Evolutionary conservation across 345 rosid genomes (phyloP).

Genomic region (Hypericum androsaemum): DNA sequence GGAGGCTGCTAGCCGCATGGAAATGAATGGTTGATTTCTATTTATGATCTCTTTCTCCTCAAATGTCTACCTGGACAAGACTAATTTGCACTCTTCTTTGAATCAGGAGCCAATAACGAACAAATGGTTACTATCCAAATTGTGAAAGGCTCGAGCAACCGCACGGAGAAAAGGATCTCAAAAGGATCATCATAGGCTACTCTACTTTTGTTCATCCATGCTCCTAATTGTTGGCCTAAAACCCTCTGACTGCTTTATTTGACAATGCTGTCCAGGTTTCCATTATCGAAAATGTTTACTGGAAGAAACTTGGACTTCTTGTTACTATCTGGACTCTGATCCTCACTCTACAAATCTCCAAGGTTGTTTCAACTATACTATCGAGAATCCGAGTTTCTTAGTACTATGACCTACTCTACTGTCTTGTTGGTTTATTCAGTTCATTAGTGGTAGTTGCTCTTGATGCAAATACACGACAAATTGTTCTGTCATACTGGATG

Average conservation of each 20-base stretch:
- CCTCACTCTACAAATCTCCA: slow-evolving; percentile 31
- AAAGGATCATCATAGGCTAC: too few relatives aligned
- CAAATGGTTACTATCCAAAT: too few relatives aligned
- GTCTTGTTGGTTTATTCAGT: slow-evolving; percentile 2
- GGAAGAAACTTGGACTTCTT: slow-evolving; percentile 42
- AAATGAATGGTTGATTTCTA: slow-evolving; percentile 17
- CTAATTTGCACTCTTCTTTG: too few relatives aligned
- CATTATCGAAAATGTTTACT: slow-evolving; percentile 27
- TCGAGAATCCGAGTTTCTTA: too few relatives aligned
- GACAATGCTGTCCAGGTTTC: slow-evolving; percentile 28
- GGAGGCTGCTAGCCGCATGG: slow-evolving; percentile 25
- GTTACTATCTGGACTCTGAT: slow-evolving; percentile 29
- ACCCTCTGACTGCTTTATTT: slow-evolving; percentile 3
- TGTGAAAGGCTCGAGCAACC: too few relatives aligned
- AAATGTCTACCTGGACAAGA: too few relatives aligned
- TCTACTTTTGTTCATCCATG: too few relatives aligned
- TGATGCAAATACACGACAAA: slow-evolving; percentile 40
- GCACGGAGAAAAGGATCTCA: too few relatives aligned
- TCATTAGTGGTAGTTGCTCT: slow-evolving; percentile 13
- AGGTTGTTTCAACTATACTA: slow-evolving; percentile 23
- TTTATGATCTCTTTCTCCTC: not conserved
- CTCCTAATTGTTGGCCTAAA: too few relatives aligned
- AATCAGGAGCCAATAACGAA: too few relatives aligned
- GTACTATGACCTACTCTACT: not conserved
- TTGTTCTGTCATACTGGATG: slow-evolving; percentile 62